Evolutionary conservation across 1,284 basidiomycete genomes (phyloP), one percentile per base, ranked within the genome.

Genomic region (Neolentinus lepideus): DNA sequence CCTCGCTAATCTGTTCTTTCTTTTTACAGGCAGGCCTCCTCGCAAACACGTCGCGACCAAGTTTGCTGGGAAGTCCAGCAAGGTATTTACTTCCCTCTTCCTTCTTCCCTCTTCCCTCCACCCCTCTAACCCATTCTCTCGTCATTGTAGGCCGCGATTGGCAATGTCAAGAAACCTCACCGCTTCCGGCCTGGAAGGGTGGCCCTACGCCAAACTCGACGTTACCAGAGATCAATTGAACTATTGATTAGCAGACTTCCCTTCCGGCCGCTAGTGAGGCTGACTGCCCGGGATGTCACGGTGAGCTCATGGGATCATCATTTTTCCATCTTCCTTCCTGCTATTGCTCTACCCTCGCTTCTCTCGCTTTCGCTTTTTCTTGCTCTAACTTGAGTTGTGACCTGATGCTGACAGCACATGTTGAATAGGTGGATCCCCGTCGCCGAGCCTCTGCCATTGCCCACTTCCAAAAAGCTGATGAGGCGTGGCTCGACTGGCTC

Each of bases 111-210:
- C n/a, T n/a, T n/a, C n/a, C n/a, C n/a, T n/a, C n/a, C n/a, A n/a
- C n/a, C n/a, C n/a, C n/a, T n/a, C n/a, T n/a, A n/a, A n/a, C n/a
- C n/a, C n/a, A n/a, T n/a, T n/a, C n/a, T n/a, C n/a, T n/a, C n/a
- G n/a, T n/a, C n/a, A n/a, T n/a, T 53, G 6, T 4, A 10, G 52
- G 63, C 74, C 52, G 66, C 78, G 35, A 78, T 87, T 55, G 87
- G 88, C 71, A 89, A 89, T 77, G 87, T 88, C 67, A 88, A 89
- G 84, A 89, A 87, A 80, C 85, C 85, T 59, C 86, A 90, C 74
- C 80, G 76, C 53, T 79, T 79, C 74, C 70, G 77, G 47, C 78
- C 78, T 3, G 78, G 77, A 54, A 92, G 88, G 61, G 89, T 92
- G 71, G 89, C 89, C 60, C 84, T 92, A 59, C 85, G 90, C 74